A percentile compares a stretch with the other conserved stretches of the same genome.
phyloP scores from a whole-genome alignment of 1,284 basidiomycete species.

The Pseudozyma hubeiensis region DNA sequence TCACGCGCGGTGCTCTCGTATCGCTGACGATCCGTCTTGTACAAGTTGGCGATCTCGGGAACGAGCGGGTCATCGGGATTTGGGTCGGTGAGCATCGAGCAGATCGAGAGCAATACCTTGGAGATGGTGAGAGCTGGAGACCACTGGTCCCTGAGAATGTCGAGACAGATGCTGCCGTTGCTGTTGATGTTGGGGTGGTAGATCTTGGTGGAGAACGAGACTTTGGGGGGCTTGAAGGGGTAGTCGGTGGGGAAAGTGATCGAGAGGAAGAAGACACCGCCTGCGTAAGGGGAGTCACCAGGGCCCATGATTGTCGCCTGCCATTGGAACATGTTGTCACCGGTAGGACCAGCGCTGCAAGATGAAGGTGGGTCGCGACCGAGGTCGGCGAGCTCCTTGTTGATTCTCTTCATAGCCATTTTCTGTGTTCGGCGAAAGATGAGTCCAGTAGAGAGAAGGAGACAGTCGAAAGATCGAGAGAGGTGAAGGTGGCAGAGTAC shows the following conservation, averaged over 20 bases:
- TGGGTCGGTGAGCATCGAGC: slow-evolving; percentile 68
- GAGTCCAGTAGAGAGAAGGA: not conserved
- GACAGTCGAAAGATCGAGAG: not conserved
- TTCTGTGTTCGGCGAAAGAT: slow-evolving; percentile 12
- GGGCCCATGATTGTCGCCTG: slow-evolving; percentile 69
- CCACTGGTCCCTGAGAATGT: slow-evolving; percentile 87
- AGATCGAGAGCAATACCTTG: slow-evolving; percentile 73
- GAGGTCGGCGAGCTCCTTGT: slow-evolving; percentile 68
- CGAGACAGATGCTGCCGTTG: slow-evolving; percentile 97
- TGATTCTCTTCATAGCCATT: slow-evolving; percentile 69
- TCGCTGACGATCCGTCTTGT: slow-evolving; percentile 67
- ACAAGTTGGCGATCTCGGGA: slow-evolving; percentile 68
- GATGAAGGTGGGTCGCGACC: slow-evolving; percentile 68
- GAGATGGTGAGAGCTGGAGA: slow-evolving; percentile 94
- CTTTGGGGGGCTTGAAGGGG: slow-evolving; percentile 84
- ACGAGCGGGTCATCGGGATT: slow-evolving; percentile 69
- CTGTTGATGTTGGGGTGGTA: slow-evolving; percentile 98
- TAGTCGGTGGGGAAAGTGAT: slow-evolving; percentile 77
- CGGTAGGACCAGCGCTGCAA: slow-evolving; percentile 67
- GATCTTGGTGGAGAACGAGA: slow-evolving; percentile 93
- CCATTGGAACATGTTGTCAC: slow-evolving; percentile 70
- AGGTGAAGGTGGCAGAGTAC: too few species aligned
- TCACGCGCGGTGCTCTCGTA: slow-evolving; percentile 69
- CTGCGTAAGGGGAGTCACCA: slow-evolving; percentile 65
- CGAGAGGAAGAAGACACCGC: slow-evolving; percentile 66